These are phyloP conservation scores for Aureobasidium sp. DNA, from an alignment of 2,329 filamentous ascomycete genomes.

Conservation along the genomic window DNA sequence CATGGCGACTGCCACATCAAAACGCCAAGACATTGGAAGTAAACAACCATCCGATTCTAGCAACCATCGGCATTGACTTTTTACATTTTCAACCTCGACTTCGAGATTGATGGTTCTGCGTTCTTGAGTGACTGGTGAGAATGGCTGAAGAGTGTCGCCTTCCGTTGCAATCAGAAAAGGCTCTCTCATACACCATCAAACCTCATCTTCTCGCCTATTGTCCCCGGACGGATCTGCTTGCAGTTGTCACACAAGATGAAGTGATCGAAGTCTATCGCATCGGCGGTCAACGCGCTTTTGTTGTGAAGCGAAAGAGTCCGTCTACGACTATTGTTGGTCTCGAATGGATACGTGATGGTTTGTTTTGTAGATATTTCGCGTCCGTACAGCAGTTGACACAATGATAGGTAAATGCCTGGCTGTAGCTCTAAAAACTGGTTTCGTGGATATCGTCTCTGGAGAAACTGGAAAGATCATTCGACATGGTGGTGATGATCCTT, in stretches of 20 bases:
- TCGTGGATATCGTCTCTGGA: conserved; percentile 64
- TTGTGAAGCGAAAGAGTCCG: conserved; percentile 34
- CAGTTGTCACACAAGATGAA: conserved; percentile 58
- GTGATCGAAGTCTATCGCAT: conserved; percentile 69
- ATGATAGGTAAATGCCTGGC: conserved; percentile 43
- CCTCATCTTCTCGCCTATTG: conserved; percentile 61
- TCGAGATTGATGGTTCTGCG: background rate
- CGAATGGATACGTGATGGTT: conserved; percentile 40
- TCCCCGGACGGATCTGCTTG: conserved; percentile 76
- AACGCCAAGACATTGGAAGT: background rate
- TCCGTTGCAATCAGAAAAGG: conserved; percentile 42
- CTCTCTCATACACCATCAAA: conserved; percentile 47
- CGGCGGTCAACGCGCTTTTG: conserved; percentile 62
- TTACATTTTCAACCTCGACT: background rate
- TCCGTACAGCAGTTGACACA: background rate
- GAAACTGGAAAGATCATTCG: conserved; percentile 77
- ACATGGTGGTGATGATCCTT: conserved; percentile 37
- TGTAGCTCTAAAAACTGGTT: conserved; percentile 74
- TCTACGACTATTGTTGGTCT: conserved; percentile 28
- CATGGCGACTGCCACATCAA: background rate
- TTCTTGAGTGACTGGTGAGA: background rate
- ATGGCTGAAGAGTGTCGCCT: background rate
- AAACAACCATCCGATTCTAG: background rate
- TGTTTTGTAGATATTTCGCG: background rate
- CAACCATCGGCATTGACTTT: background rate